Percentiles rank a stretch among this genome's conserved stretches.
Evolutionary conservation across 2,329 filamentous ascomycete genomes (phyloP).

Genomic region (Zalaria sp.): DNA sequence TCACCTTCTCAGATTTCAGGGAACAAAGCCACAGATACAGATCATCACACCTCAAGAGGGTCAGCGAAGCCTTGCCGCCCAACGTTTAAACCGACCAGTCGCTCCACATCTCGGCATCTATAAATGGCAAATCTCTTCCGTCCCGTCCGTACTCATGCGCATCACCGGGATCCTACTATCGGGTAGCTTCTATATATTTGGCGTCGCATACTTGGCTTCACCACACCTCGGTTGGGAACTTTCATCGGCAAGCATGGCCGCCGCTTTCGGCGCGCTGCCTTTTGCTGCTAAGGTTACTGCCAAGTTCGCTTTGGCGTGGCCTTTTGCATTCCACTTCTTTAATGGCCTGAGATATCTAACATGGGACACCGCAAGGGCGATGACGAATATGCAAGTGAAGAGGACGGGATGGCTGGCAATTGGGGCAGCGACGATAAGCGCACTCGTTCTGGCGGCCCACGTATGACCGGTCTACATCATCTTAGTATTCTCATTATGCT

Average conservation of each 20-base stretch:
- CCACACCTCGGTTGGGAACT: conserved; percentile 62
- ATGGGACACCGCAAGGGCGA: conserved; percentile 51
- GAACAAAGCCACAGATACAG: background rate
- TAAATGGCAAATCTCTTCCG: conserved; percentile 74
- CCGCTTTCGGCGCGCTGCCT: conserved; percentile 49
- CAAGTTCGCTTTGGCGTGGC: conserved; percentile 46
- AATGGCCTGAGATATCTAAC: conserved; percentile 60
- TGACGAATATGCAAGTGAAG: conserved; percentile 51
- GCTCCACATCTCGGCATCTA: conserved; percentile 80
- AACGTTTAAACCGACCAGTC: conserved; percentile 70
- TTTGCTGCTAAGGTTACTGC: conserved; percentile 41
- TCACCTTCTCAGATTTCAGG: no score
- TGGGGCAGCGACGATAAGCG: conserved; percentile 20
- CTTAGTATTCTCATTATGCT: no score
- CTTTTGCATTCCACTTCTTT: conserved; percentile 54
- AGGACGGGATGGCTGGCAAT: conserved; percentile 51
- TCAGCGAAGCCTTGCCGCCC: conserved; percentile 56
- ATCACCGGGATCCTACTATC: conserved; percentile 66
- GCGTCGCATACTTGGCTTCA: conserved; percentile 64
- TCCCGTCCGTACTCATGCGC: conserved; percentile 61
- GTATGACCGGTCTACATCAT: no score
- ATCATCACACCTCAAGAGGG: background rate
- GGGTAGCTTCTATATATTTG: conserved; percentile 66
- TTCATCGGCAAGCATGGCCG: conserved; percentile 48
- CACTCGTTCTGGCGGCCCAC: background rate